phyloP scores from a whole-genome alignment of 164 flowering plant species.

The Annona cherimola region DNA sequence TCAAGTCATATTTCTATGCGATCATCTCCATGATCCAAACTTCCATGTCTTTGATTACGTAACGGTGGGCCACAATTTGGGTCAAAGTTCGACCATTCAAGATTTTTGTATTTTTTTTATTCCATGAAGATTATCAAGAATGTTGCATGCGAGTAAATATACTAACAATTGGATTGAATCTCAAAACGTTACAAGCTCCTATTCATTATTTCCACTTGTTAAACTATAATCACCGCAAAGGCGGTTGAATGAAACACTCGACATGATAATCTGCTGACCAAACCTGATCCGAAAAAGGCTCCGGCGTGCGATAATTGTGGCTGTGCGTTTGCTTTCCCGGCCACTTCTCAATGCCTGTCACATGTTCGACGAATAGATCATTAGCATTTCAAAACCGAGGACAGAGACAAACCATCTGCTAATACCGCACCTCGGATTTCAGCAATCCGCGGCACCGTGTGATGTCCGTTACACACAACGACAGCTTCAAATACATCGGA shows the following conservation, averaged over 20 bases:
- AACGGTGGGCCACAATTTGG: too few relatives aligned
- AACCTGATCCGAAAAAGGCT: conserved; percentile 68
- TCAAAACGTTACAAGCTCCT: too few relatives aligned
- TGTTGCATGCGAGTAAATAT: too few relatives aligned
- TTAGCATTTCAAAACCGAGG: background rate
- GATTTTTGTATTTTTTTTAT: too few relatives aligned
- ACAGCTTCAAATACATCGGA: conserved; percentile 45
- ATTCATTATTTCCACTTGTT: background rate
- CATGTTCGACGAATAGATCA: background rate
- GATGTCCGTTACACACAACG: conserved; percentile 54
- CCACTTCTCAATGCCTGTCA: conserved; percentile 62
- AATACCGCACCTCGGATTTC: conserved; percentile 41
- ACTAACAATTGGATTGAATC: too few relatives aligned
- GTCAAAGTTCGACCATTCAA: too few relatives aligned
- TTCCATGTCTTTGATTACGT: too few relatives aligned
- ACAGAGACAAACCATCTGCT: background rate
- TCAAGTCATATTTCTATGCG: too few relatives aligned
- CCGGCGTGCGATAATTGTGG: conserved; percentile 86
- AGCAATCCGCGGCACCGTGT: conserved; percentile 46
- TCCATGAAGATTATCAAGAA: too few relatives aligned
- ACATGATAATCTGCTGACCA: conserved; percentile 4
- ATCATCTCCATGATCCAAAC: too few relatives aligned
- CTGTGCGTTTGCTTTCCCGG: conserved; percentile 88
- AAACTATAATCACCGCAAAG: background rate
- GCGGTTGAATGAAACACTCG: background rate